phyloP scores from a whole-genome alignment of 495 filamentous ascomycete genomes.

The Daldinia concentrica region DNA sequence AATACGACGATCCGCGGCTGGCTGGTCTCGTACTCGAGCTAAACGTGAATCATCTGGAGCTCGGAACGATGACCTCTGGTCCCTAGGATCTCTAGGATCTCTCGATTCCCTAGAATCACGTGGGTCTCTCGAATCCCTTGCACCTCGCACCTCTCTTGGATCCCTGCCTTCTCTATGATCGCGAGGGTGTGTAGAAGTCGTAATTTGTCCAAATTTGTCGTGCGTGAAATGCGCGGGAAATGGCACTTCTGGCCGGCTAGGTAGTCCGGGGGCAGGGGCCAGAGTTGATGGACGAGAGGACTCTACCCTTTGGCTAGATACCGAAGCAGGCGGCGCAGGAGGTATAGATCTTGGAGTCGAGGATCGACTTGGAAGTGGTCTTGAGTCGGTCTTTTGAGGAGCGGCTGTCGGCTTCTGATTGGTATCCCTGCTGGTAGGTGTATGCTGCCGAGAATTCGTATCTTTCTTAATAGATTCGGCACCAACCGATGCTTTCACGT shows the following conservation, averaged over 20 bases:
- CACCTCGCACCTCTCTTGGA: conserved; percentile 46
- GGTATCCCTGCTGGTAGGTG: conserved; percentile 20
- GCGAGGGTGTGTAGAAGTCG: conserved; percentile 47
- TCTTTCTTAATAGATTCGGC: conserved; percentile 29
- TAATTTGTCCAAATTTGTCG: conserved; percentile 51
- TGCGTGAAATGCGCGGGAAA: conserved; percentile 50
- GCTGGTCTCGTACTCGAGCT: conserved; percentile 40
- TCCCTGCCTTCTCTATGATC: conserved; percentile 51
- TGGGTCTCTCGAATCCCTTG: conserved; percentile 44
- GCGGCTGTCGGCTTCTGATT: conserved; percentile 21
- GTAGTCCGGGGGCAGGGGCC: conserved; percentile 53
- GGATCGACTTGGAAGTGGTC: conserved; percentile 36
- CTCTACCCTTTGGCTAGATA: conserved; percentile 41
- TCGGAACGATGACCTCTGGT: conserved; percentile 48
- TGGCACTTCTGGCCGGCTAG: conserved; percentile 57
- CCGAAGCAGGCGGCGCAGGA: conserved; percentile 17
- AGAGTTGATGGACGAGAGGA: conserved; percentile 50
- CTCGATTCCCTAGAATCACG: conserved; percentile 52
- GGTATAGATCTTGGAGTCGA: conserved; percentile 42
- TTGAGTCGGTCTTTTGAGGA: conserved; percentile 37
- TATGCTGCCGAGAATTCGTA: conserved; percentile 9
- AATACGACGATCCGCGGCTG: conserved; percentile 42
- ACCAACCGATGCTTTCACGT: conserved; percentile 57
- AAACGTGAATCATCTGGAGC: conserved; percentile 48
- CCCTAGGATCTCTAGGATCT: conserved; percentile 49